Evolutionary conservation across 306 rosid genomes (phyloP).

Genomic region (Gastrolobium bilobum): DNA sequence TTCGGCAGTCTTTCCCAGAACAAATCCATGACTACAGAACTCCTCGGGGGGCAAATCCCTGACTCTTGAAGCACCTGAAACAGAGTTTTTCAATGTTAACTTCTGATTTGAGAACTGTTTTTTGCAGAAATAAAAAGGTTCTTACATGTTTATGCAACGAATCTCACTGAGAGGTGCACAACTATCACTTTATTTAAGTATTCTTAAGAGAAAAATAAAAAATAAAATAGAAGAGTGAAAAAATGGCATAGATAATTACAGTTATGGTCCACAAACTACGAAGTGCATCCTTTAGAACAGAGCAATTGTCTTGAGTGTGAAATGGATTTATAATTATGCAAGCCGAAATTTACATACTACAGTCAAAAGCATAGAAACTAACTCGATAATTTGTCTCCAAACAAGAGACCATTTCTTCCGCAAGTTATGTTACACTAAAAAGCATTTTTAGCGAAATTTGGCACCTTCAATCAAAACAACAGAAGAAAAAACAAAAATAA

Average conservation of each 20-base stretch:
- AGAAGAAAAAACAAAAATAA: background rate
- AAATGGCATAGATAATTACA: background rate
- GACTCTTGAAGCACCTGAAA: conserved; percentile 87
- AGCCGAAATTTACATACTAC: background rate
- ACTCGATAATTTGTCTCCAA: background rate
- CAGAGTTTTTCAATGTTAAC: conserved; percentile 34
- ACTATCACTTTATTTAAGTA: background rate
- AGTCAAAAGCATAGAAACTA: background rate
- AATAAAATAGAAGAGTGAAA: background rate
- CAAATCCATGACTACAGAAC: conserved; percentile 92
- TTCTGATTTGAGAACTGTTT: conserved; percentile 38
- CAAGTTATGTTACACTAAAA: background rate
- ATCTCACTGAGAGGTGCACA: conserved; percentile 14
- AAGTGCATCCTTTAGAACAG: conserved; percentile 6
- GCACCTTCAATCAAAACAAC: background rate
- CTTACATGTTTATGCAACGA: background rate
- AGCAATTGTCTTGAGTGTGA: background rate
- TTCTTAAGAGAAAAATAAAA: background rate
- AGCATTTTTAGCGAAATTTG: conserved; percentile 10
- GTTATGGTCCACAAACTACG: background rate
- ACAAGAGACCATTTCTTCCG: conserved; percentile 12
- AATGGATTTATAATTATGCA: background rate
- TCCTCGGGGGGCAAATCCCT: conserved; percentile 76
- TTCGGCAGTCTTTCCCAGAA: conserved; percentile 89
- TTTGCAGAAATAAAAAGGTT: conserved; percentile 21